A percentile compares a stretch with the other conserved stretches of the same genome.
phyloP scores from a whole-genome alignment of 1,284 basidiomycete genomes.

The Cryptococcus hybrid region DNA sequence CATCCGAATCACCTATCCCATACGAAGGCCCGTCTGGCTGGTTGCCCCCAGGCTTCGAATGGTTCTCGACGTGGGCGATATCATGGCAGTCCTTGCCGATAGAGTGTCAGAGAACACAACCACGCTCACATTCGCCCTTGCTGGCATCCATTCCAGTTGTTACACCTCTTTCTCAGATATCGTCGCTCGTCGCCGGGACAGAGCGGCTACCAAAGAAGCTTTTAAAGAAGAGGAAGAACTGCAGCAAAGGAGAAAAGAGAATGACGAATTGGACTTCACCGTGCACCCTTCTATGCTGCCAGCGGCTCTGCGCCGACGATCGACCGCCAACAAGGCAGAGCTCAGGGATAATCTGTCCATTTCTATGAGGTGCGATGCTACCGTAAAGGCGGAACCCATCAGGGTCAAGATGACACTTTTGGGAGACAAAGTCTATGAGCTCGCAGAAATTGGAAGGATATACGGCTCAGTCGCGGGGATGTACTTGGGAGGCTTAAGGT shows the following conservation, averaged over 20 bases:
- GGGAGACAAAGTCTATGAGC: constrained; percentile 23
- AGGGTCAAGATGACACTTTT: constrained; percentile 29
- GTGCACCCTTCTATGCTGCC: constrained; percentile 24
- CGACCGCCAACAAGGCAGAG: constrained; percentile 7
- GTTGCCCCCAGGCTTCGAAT: constrained; percentile 32
- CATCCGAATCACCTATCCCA: too few relatives aligned
- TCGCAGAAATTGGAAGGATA: constrained; percentile 40
- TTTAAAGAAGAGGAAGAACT: constrained; percentile 33
- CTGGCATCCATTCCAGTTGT: constrained; percentile 31
- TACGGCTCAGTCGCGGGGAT: constrained; percentile 19
- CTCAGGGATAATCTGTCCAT: constrained; percentile 29
- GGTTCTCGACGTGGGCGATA: constrained; percentile 35
- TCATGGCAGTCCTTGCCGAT: constrained; percentile 31
- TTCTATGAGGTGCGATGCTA: constrained; percentile 23
- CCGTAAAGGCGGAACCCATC: constrained; percentile 30
- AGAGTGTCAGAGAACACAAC: constrained; percentile 27
- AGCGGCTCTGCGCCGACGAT: constrained; percentile 19
- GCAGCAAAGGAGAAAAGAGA: constrained; percentile 14
- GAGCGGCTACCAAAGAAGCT: constrained; percentile 14
- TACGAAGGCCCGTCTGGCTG: neutral
- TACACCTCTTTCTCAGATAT: constrained; percentile 30
- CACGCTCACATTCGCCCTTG: constrained; percentile 30
- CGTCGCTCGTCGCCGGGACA: constrained; percentile 24
- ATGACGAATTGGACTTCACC: constrained; percentile 18
- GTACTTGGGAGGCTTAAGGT: constrained; percentile 19